Conservation (phyloP, 768 basidiomycete genomes). For the Strobilomyces echinocephalus region DNA sequence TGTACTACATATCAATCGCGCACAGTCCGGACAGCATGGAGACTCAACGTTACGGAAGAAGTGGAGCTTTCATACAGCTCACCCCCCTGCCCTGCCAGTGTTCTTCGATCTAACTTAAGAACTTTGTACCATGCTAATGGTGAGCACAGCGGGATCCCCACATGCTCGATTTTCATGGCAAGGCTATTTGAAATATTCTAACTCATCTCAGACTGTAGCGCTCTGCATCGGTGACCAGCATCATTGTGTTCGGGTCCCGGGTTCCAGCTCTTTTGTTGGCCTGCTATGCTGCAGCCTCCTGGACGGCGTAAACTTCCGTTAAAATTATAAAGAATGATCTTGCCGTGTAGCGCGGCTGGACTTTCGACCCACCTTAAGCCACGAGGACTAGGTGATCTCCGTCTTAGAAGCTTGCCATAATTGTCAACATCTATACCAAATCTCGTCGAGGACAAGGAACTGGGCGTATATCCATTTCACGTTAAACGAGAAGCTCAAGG, state of each 20-base stretch:
- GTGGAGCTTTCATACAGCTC: constrained; percentile 10
- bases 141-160: background rate
- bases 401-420: constrained; percentile 11
- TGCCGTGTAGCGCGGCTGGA: constrained; percentile 11
- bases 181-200: constrained; percentile 30
- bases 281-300: background rate
- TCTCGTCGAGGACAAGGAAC: constrained; percentile 4
- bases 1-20: constrained; percentile 5
- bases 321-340: background rate
- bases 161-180: constrained; percentile 12
- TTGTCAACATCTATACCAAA: constrained; percentile 14
- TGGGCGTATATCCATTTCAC: constrained; percentile 16
- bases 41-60: constrained; percentile 20
- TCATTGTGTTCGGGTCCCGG: too few species aligned
- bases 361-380: constrained; percentile 28
- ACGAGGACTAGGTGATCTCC: constrained; percentile 27
- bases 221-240: background rate
- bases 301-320: background rate
- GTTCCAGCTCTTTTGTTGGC: background rate
- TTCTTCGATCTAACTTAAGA: constrained; percentile 7
- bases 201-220: constrained; percentile 14
- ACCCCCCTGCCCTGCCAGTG: background rate
- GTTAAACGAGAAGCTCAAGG: constrained; percentile 10
- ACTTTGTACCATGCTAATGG: constrained; percentile 9
- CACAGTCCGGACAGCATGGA: constrained; percentile 16